Base-by-base conservation (phyloP, 352 stramenopile species). In the Phytophthora macrochlamydospora region DNA sequence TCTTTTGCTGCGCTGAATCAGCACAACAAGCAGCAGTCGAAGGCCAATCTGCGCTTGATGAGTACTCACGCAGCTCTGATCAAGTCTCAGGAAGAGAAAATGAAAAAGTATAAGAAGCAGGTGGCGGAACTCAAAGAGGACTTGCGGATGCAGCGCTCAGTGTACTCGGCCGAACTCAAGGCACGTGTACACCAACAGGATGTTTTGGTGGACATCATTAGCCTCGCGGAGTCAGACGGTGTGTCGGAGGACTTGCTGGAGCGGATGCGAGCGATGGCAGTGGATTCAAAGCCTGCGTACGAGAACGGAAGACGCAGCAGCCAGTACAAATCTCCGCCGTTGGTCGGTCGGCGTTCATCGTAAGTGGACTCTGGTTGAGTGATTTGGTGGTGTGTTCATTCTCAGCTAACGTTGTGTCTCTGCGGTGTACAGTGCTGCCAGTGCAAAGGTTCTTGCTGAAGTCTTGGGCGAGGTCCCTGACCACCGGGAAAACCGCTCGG, bases 21-120 rank as follows among this genome's bases (percentile, higher is more conserved):
- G 76, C 92, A 98, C 71, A 96, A 97, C 58, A 98, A 98, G 61
- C 91, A 98, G 58, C 85, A 98, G 40, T 97, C 87, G n/a, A 96
- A 96, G 63, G 89, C 88, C 0, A 98, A 98, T 50, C 56, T 92
- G n/a, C 87, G 94, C 5, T 74, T 98, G 64, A 92, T 96, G 78
- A 94, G 84, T 52, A 95, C 88, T 1, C 88, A 95, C 62, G 85
- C 83, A 44, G 84, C 85, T 32, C 62, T 95, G 28, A 94, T 94
- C 61, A 94, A 94, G 71, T 93, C 84, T 3, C 87, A 95, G 57
- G 87, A 95, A 51, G 87, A 95, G 71, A 95, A 95, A 62, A 94
- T 95, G 88, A 93, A 93, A 64, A 93, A 93, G 62, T 93, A 93
- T 59, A 87, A 94, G 58, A 93, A 93, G 62, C 86, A 95, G 59